These are phyloP conservation scores for Paraconiothyrium sp. DNA, from an alignment of 2,329 filamentous ascomycete genomes.

Conservation along the genomic window DNA sequence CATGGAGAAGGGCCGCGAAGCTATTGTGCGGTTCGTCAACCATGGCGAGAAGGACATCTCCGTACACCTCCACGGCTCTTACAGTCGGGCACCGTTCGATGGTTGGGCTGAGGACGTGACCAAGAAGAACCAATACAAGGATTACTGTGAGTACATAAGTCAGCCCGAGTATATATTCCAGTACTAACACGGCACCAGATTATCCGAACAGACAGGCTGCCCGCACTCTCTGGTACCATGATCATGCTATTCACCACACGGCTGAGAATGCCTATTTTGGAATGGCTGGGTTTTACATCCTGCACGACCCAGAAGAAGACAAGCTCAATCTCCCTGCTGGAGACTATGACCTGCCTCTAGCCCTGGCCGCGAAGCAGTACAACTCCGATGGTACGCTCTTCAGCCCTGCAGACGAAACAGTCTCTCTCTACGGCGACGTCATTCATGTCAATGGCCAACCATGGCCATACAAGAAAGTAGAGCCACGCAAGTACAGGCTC, in stretches of 20 bases:
- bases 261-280: conserved; percentile 68
- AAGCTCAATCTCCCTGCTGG: conserved; percentile 61
- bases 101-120: conserved; percentile 66
- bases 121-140: conserved; percentile 62
- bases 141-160: conserved; percentile 36
- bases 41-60: conserved; percentile 58
- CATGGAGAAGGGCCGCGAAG: conserved; percentile 60
- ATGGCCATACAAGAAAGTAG: conserved; percentile 67
- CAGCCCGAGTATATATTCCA: neutral
- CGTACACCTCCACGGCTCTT: conserved; percentile 66
- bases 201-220: conserved; percentile 66
- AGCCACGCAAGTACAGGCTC: conserved; percentile 69
- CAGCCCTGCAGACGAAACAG: conserved; percentile 58
- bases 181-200: conserved; percentile 40
- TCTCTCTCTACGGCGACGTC: conserved; percentile 64
- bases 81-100: conserved; percentile 28
- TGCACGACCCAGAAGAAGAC: conserved; percentile 62
- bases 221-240: conserved; percentile 65
- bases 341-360: conserved; percentile 64
- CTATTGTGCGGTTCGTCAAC: conserved; percentile 65
- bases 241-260: conserved; percentile 48
- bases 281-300: conserved; percentile 66
- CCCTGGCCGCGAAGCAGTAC: conserved; percentile 64
- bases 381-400: conserved; percentile 62
- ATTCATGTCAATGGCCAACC: conserved; percentile 69